Evolutionary conservation across 192 early-diverging fungal genomes (phyloP).

Genomic region (Coemansia guatemalensis): DNA sequence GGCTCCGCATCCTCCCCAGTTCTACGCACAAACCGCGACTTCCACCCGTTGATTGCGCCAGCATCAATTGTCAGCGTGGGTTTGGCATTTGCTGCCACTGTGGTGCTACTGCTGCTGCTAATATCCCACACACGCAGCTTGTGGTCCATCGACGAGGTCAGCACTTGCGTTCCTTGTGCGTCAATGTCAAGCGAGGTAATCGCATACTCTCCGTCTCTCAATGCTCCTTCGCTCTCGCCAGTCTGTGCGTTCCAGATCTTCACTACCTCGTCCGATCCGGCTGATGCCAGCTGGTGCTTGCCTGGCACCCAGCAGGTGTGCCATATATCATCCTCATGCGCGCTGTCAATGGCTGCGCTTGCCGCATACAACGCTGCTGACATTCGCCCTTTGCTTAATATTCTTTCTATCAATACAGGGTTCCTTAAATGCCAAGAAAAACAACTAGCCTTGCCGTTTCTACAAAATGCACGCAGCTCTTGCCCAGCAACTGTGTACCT

Average conservation of each 20-base stretch:
- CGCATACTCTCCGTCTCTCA: slow-evolving; percentile 41
- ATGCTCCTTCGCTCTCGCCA: slow-evolving; percentile 24
- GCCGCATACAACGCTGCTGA: slow-evolving; percentile 38
- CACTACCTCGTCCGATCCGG: slow-evolving; percentile 41
- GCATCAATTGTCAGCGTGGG: slow-evolving; percentile 36
- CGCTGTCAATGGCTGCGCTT: slow-evolving; percentile 33
- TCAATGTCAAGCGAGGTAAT: slow-evolving; percentile 49
- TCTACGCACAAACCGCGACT: slow-evolving; percentile 34
- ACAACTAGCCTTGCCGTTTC: no score
- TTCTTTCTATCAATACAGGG: no score
- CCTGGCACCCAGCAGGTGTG: slow-evolving; percentile 43
- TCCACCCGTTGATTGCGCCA: slow-evolving; percentile 42
- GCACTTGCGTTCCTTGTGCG: slow-evolving; percentile 30
- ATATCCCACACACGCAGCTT: slow-evolving; percentile 47
- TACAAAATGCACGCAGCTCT: no score
- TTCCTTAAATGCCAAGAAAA: no score
- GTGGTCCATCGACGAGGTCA: slow-evolving; percentile 55
- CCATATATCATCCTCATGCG: slow-evolving; percentile 54
- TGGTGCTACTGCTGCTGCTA: not conserved
- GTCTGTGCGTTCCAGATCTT: slow-evolving; percentile 48
- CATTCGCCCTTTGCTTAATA: slow-evolving; percentile 12
- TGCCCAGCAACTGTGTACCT: no score
- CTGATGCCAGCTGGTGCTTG: slow-evolving; percentile 37
- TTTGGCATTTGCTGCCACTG: not conserved
- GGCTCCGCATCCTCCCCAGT: slow-evolving; percentile 3